These are phyloP conservation scores for Phaffomyces thermotolerans DNA, from an alignment of 805 yeast genomes.

Conservation along the genomic window DNA sequence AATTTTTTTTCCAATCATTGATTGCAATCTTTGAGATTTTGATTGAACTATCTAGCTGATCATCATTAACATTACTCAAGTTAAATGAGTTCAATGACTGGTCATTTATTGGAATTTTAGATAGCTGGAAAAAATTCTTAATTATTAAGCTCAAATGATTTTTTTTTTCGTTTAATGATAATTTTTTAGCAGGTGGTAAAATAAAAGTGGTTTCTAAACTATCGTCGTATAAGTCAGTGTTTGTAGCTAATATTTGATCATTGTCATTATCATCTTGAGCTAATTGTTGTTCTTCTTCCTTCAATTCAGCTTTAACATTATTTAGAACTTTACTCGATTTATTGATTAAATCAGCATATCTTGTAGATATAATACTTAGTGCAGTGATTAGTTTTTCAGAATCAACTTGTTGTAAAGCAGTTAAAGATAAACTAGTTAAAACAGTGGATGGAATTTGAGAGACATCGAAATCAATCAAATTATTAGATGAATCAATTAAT, in stretches of 20 bases:
- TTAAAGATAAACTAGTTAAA: slow-evolving; percentile 55
- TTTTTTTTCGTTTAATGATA: slow-evolving; percentile 48
- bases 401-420: slow-evolving; percentile 54
- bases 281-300: slow-evolving; percentile 22
- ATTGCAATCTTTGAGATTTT: slow-evolving; percentile 27
- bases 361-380: slow-evolving; percentile 56
- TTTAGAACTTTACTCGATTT: slow-evolving; percentile 12
- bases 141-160: slow-evolving; percentile 50
- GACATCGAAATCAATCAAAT: slow-evolving; percentile 62
- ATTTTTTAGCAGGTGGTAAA: slow-evolving; percentile 50
- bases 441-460: slow-evolving; percentile 58
- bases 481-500: slow-evolving; percentile 53
- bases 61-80: slow-evolving; percentile 14
- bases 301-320: slow-evolving; percentile 24
- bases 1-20: slow-evolving; percentile 52
- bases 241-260: slow-evolving; percentile 7
- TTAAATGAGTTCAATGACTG: slow-evolving; percentile 15
- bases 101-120: slow-evolving; percentile 26
- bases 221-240: slow-evolving; percentile 24
- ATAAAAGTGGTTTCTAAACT: slow-evolving; percentile 38
- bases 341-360: slow-evolving; percentile 47
- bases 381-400: slow-evolving; percentile 52
- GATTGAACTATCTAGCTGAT: slow-evolving; percentile 15
- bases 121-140: slow-evolving; percentile 47
- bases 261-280: slow-evolving; percentile 22